A percentile compares a stretch with the other conserved stretches of the same genome.
Evolutionary conservation across 2,329 filamentous ascomycete species (phyloP).

Genomic region (Sporothrix dimorphospora): DNA sequence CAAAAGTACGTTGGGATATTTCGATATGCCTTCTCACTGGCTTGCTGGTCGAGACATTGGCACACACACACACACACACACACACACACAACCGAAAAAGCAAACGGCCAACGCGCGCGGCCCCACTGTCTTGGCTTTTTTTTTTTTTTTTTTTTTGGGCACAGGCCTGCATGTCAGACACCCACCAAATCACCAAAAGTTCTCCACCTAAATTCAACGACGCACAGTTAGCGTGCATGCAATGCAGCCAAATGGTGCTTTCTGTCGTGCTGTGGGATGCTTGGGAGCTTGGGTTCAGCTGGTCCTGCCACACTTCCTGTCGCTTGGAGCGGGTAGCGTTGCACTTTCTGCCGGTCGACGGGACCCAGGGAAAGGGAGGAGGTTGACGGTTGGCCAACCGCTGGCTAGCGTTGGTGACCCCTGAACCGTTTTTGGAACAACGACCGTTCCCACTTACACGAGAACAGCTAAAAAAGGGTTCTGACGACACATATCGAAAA

Average conservation of each 20-base stretch:
- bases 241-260: no score
- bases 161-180: conserved; percentile 5
- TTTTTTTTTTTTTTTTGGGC: background rate
- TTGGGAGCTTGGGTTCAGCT: conserved; percentile 17
- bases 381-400: conserved; percentile 16
- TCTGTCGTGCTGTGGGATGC: background rate
- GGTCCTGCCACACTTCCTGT: conserved; percentile 4
- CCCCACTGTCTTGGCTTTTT: conserved; percentile 18
- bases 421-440: conserved; percentile 5
- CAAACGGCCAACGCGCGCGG: conserved; percentile 14
- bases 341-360: conserved; percentile 1
- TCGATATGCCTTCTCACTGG: background rate
- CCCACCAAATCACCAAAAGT: background rate
- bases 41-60: background rate
- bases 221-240: background rate
- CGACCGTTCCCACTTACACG: conserved; percentile 14
- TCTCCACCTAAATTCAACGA: conserved; percentile 15
- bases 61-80: conserved; percentile 1
- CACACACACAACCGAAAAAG: conserved; percentile 10
- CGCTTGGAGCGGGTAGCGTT: background rate
- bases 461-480: background rate
- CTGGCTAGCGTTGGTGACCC: background rate
- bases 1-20: background rate
- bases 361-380: conserved; percentile 3
- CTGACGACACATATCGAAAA: background rate